Evolutionary conservation across 1,284 basidiomycete species (phyloP).

Genomic region (Apiotrichum veenhuisii): DNA sequence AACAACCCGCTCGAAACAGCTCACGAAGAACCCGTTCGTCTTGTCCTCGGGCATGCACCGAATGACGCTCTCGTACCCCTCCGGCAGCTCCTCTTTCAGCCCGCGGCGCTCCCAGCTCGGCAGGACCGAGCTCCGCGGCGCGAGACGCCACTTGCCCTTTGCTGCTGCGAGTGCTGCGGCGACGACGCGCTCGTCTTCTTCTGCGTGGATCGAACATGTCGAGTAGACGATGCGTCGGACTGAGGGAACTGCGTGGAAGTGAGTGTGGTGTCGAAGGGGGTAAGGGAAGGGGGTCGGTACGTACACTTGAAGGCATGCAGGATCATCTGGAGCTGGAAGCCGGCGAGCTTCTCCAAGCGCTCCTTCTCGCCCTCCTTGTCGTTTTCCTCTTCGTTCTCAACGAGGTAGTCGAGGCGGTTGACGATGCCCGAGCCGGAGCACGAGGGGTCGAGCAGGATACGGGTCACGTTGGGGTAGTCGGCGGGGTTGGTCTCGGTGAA

Average conservation of each 20-base stretch:
- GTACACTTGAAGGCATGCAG: constrained; percentile 89
- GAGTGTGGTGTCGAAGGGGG: neutral
- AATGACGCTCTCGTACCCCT: constrained; percentile 62
- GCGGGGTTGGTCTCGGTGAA: constrained; percentile 70
- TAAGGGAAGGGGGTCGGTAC: constrained; percentile 20
- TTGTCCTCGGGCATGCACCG: constrained; percentile 83
- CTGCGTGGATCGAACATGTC: constrained; percentile 86
- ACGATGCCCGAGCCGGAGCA: constrained; percentile 91
- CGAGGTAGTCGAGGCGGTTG: constrained; percentile 78
- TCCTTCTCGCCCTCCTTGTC: constrained; percentile 38
- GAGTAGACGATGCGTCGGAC: constrained; percentile 82
- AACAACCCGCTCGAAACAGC: constrained; percentile 63
- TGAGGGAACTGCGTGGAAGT: constrained; percentile 61
- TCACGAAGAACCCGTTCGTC: constrained; percentile 93
- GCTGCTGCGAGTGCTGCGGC: constrained; percentile 63
- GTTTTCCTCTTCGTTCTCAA: constrained; percentile 39
- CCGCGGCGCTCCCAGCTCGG: constrained; percentile 78
- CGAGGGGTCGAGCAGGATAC: constrained; percentile 87
- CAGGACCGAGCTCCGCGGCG: constrained; percentile 62
- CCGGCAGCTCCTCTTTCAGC: constrained; percentile 59
- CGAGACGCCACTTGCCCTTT: constrained; percentile 60
- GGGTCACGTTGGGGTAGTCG: constrained; percentile 65
- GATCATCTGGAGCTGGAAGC: constrained; percentile 90
- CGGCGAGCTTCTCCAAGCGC: constrained; percentile 73
- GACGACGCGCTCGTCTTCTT: constrained; percentile 85